Evolutionary conservation across 73 alveolate genomes (phyloP), one percentile per base, ranked within the genome.

Genomic region (Symbiodinium pilosum): DNA sequence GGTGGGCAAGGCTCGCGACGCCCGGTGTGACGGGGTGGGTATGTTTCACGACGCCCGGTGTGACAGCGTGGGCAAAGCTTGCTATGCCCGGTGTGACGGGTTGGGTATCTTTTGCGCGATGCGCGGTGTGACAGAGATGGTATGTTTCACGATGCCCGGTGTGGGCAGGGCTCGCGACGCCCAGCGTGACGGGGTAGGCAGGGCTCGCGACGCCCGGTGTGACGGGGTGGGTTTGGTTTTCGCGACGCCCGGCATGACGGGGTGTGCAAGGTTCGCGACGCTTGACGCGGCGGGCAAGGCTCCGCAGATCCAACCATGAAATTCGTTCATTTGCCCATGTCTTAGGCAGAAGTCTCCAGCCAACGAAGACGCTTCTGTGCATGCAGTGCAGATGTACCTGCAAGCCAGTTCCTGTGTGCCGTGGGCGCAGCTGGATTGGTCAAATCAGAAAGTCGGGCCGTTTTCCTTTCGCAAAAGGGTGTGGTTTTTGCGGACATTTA

Each of bases 61-160:
- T 59, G 28, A 59, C 77, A 59, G 77, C 38, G 77, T 59, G 77
- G 39, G 77, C 59, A 47, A 9, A 14, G 59, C 28, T 3, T 36
- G 77, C 77, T n/a, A 59, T 36, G 77, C 77, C 77, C 77, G 77
- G 77, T 59, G 77, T 59, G 77, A 59, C 38, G 28, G 77, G 77
- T n/a, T 59, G 77, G 77, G 59, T n/a, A n/a, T 52, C n/a, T 52
- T 20, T 20, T 52, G 69, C 69, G 12, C 69, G 69, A 52, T 5
- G 69, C 69, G n/a, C 69, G 69, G 69, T 52, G 12, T 52, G 69
- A 47, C 64, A 56, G 32, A 20, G 73, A 16, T 20, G 32, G 73
- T 20, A 36, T n/a, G n/a, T n/a, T n/a, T n/a, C n/a, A n/a, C n/a
- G n/a, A n/a, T n/a, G n/a, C n/a, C n/a, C n/a, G n/a, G n/a, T n/a